These are phyloP conservation scores for Brachypodium distachyon DNA, from an alignment of 202 grass and related monocot species.

Conservation along the genomic window DNA sequence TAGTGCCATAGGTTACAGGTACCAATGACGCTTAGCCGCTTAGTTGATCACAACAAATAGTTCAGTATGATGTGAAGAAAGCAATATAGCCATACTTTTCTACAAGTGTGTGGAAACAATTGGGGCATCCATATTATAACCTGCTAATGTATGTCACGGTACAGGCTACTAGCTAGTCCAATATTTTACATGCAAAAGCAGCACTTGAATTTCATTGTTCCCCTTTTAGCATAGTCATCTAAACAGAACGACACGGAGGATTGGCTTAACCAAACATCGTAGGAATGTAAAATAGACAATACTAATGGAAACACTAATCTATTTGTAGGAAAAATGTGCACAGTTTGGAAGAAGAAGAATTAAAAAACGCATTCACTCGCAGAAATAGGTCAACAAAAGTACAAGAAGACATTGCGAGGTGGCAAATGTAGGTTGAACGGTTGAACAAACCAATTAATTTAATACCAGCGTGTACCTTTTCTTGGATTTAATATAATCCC, in stretches of 20 bases:
- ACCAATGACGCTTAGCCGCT: background rate
- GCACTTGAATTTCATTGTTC: background rate
- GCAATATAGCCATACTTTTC: background rate
- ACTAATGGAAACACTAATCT: background rate
- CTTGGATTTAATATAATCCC: background rate
- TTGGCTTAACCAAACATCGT: background rate
- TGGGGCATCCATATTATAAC: background rate
- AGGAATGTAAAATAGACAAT: background rate
- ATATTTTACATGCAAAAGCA: background rate
- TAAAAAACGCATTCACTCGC: background rate
- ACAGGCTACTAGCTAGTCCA: background rate
- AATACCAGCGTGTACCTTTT: background rate
- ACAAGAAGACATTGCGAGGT: background rate
- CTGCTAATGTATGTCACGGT: background rate
- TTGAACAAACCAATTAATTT: constrained; percentile 26
- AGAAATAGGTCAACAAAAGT: background rate
- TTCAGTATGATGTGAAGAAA: background rate
- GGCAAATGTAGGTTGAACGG: constrained; percentile 18
- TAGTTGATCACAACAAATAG: background rate
- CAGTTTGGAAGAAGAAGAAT: background rate
- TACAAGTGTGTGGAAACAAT: too few relatives aligned
- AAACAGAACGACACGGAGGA: background rate
- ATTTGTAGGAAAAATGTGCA: background rate
- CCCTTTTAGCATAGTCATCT: background rate
- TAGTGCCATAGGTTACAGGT: background rate